Base-by-base conservation (phyloP, 2,329 filamentous ascomycete genomes). In the Pezicula neosporulosa region DNA sequence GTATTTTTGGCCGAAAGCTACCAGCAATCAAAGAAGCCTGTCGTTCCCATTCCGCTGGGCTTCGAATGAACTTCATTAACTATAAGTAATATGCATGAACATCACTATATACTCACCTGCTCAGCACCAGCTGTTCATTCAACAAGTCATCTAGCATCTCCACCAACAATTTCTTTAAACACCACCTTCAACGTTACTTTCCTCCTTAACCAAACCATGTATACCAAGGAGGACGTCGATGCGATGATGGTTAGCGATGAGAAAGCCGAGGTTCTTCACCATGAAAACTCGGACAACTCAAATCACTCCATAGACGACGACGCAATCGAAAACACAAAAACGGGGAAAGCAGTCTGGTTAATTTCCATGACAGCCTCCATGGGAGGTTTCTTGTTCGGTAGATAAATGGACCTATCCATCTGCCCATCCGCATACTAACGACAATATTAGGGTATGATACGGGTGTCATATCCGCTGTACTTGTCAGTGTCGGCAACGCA, bases 291-390 rank as follows among this genome's bases (percentile, higher is more conserved):
- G 6, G 51, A 57, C 15, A 36, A 49, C 33, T 18, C 54, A 36
- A 27, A 53, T 18, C 46, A 55, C 16, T 43, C 56, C 13, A 28
- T 15, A 18, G 21, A 28, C 19, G 41, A 44, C 19, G 66, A 66
- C 44, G 57, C 54, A 18, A 71, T 74, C 44, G 70, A 74, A 43
- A 59, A 67, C 15, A 68, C 70, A 2, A 63, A 69, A 16, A 60
- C 69, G 5, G 68, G 67, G 8, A 68, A 59, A 51, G 83, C 82
- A 56, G 73, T 85, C 42, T 78, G 83, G 72, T 65, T 81, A 15
- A 69, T 86, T 53, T 83, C 82, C 10, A 68, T 84, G 48, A 80
- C 81, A 7, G 83, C 83, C 9, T 80, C 82, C 12, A 82, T 87
- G 47, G 83, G 81, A 56, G 83, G 83, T 5, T 71, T 87, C 1